Base-by-base conservation (phyloP, 371 early-diverging fungal genomes). In the Zopfochytrium polystomum region DNA sequence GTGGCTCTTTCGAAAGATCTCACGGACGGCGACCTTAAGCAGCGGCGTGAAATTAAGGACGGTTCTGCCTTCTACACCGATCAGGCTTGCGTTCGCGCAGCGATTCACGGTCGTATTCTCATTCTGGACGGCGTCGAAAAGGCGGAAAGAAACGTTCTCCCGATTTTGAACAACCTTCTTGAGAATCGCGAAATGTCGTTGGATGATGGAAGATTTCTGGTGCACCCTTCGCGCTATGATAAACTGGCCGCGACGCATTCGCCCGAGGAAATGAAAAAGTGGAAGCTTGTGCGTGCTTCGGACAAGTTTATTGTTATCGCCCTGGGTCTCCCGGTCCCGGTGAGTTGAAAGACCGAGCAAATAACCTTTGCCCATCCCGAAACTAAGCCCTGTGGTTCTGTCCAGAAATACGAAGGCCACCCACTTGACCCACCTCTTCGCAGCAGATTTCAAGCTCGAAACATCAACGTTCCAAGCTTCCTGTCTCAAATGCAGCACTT, bases 161-260 rank as follows among this genome's bases (percentile, higher is more conserved):
- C 92, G 1, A 85, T 92, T 26, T 71, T 92, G 58, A 92, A 92
- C 75, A 92, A 92, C 66, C 68, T 92, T 56, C 67, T 92, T 44
- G 92, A 92, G 66, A 92, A 92, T 63, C 75, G 92, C 44, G 92
- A 92, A 75, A 90, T 92, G 90, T 72, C 84, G 27, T 72, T 92
- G 34, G 92, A 91, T 57, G 90, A 91, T 66, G 92, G 92, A 22
- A 79, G 89, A 2, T 89, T 88, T 70, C 76, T 91, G 47, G 85
- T 88, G 11, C 80, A 86, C 50, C 78, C 82, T 29, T 80, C 83
- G 61, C 79, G 83, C 5, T 86, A 81, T 55, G 84, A 81, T 52
- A 62, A 67, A 26, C 66, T 86, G 7, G 62, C 62, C 25, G 38
- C 60, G 38, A 15, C 32, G 6, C 57, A 74, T 48, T 62, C 70